These are phyloP conservation scores for Suillus tomentosus DNA, from an alignment of 768 basidiomycete species.

Conservation along the genomic window DNA sequence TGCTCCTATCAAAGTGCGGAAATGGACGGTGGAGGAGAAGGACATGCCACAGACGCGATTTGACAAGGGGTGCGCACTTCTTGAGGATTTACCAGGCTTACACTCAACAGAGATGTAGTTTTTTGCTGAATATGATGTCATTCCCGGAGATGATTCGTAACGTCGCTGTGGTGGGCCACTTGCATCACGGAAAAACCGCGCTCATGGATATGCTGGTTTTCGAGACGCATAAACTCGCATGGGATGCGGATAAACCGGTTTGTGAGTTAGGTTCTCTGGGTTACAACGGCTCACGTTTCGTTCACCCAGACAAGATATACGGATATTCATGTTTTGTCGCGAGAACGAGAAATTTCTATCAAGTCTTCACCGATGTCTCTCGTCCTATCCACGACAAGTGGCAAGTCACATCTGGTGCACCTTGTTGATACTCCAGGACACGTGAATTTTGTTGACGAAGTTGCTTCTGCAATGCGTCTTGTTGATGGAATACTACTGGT, in stretches of 20 bases:
- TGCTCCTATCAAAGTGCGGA: constrained; percentile 91
- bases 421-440: constrained; percentile 97
- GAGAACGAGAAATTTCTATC: constrained; percentile 88
- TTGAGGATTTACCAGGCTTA: constrained; percentile 1
- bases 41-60: constrained; percentile 96
- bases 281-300: constrained; percentile 25
- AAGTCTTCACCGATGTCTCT: constrained; percentile 98
- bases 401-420: constrained; percentile 93
- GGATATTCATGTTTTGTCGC: constrained; percentile 89
- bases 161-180: constrained; percentile 92
- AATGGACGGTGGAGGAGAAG: constrained; percentile 95
- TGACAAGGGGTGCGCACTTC: constrained; percentile 79
- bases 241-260: constrained; percentile 91
- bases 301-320: constrained; percentile 82
- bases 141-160: constrained; percentile 96
- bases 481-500: constrained; percentile 92
- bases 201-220: constrained; percentile 96
- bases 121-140: constrained; percentile 86
- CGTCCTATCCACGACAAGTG: constrained; percentile 76
- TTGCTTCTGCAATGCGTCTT: constrained; percentile 82
- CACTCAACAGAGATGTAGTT: constrained; percentile 49
- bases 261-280: constrained; percentile 31
- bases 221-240: constrained; percentile 93
- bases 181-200: constrained; percentile 98
- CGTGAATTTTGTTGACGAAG: constrained; percentile 98